Conservation (phyloP, 2,329 filamentous ascomycete species). For the Fusarium chaquense region DNA sequence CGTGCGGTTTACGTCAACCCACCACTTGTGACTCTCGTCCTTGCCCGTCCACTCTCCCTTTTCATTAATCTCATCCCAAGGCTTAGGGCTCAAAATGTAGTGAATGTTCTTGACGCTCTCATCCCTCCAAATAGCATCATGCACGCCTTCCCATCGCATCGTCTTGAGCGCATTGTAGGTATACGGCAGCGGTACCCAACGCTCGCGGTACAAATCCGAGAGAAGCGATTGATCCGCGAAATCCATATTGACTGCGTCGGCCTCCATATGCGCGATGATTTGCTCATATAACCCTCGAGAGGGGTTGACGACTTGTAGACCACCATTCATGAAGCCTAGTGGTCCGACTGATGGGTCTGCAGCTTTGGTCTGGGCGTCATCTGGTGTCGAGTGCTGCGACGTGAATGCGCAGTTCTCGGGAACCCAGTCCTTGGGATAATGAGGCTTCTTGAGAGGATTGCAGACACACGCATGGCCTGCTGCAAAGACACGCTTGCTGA, state of each 20-base stretch:
- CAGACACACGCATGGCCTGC: conserved; percentile 88
- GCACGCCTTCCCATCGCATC: conserved; percentile 64
- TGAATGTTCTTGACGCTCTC: conserved; percentile 70
- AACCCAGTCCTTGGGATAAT: conserved; percentile 81
- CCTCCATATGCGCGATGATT: conserved; percentile 65
- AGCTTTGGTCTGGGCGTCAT: conserved; percentile 59
- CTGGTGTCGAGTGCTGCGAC: conserved; percentile 61
- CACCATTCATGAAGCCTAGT: conserved; percentile 63
- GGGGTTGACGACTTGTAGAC: conserved; percentile 69
- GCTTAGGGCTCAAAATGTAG: conserved; percentile 71
- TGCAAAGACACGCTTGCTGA: conserved; percentile 76
- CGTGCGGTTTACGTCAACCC: conserved; percentile 62
- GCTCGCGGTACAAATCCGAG: conserved; percentile 64
- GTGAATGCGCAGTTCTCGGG: conserved; percentile 70
- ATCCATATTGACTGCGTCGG: conserved; percentile 60
- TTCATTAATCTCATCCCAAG: conserved; percentile 66
- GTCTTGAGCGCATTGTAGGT: conserved; percentile 74
- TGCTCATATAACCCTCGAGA: conserved; percentile 60
- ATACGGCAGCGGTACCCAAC: conserved; percentile 71
- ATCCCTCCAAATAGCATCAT: conserved; percentile 68
- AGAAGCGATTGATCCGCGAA: conserved; percentile 72
- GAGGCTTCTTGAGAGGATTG: conserved; percentile 81
- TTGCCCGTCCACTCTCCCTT: conserved; percentile 58
- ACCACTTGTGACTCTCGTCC: conserved; percentile 67
- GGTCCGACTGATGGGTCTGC: conserved; percentile 60